These are phyloP conservation scores for Fusarium praegraminearum DNA, from an alignment of 2,329 filamentous ascomycete genomes.

Conservation along the genomic window DNA sequence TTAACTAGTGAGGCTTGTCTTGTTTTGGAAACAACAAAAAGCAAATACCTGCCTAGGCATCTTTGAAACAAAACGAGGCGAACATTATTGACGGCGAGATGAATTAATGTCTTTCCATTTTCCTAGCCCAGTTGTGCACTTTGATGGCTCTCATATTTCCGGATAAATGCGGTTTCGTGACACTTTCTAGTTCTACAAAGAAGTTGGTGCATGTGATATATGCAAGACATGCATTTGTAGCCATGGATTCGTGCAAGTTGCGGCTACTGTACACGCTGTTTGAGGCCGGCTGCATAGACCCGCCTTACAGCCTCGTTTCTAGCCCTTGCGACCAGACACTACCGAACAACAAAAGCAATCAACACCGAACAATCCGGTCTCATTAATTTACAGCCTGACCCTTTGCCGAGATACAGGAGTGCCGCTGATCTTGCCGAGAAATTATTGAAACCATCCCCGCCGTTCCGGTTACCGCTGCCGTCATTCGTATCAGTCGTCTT, in stretches of 20 bases:
- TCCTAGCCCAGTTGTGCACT: background rate
- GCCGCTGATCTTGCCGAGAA: background rate
- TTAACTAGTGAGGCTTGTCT: background rate
- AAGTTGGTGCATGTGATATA: background rate
- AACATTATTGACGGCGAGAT: background rate
- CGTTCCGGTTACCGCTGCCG: background rate
- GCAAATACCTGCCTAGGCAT: background rate
- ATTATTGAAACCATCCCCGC: background rate
- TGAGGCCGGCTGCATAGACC: background rate
- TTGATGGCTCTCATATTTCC: background rate
- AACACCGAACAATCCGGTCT: background rate
- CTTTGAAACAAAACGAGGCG: background rate
- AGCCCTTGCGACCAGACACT: background rate
- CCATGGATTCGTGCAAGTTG: background rate
- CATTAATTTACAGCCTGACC: background rate
- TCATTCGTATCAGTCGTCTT: background rate
- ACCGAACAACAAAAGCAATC: background rate
- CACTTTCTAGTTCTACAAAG: background rate
- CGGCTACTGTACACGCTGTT: background rate
- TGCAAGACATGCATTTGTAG: background rate
- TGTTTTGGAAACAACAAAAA: background rate
- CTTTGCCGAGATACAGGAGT: background rate
- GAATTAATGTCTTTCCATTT: background rate
- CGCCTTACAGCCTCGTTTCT: background rate
- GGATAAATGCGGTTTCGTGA: background rate